Percentiles rank a stretch among this genome's conserved stretches.
Evolutionary conservation across 352 stramenopile species (phyloP).

Genomic region (Pythium graminicola): DNA sequence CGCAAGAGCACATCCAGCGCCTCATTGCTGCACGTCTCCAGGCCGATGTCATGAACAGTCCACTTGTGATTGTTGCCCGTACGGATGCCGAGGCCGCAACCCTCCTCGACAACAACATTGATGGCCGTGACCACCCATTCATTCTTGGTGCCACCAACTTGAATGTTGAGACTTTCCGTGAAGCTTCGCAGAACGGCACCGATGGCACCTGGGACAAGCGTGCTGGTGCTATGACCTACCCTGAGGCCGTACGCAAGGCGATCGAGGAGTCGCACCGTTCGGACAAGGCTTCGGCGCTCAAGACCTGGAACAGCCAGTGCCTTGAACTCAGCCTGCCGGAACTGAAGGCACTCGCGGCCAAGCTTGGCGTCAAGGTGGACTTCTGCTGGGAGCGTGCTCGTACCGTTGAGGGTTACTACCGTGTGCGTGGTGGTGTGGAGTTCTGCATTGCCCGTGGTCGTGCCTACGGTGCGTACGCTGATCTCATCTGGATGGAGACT

Average conservation of each 20-base stretch:
- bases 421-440: slow-evolving; percentile 92
- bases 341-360: slow-evolving; percentile 70
- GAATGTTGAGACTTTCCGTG: slow-evolving; percentile 77
- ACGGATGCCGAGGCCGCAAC: slow-evolving; percentile 97
- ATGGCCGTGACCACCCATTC: slow-evolving; percentile 96
- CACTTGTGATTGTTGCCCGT: slow-evolving; percentile 93
- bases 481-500: slow-evolving; percentile 99
- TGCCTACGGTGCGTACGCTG: slow-evolving; percentile 93
- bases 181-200: slow-evolving; percentile 64
- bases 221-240: slow-evolving; percentile 94
- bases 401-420: slow-evolving; percentile 97
- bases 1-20: slow-evolving; percentile 96
- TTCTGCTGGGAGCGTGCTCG: slow-evolving; percentile 96
- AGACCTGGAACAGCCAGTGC: slow-evolving; percentile 78
- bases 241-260: slow-evolving; percentile 87
- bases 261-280: slow-evolving; percentile 54
- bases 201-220: slow-evolving; percentile 88
- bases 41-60: slow-evolving; percentile 93
- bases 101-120: slow-evolving; percentile 97
- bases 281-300: slow-evolving; percentile 54
- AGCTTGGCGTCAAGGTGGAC: slow-evolving; percentile 74
- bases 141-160: slow-evolving; percentile 93
- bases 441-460: slow-evolving; percentile 95
- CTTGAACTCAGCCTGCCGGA: slow-evolving; percentile 68
- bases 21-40: slow-evolving; percentile 95